Base-by-base conservation (phyloP, 2,329 filamentous ascomycete genomes). In the Diaporthe citriasiana region DNA sequence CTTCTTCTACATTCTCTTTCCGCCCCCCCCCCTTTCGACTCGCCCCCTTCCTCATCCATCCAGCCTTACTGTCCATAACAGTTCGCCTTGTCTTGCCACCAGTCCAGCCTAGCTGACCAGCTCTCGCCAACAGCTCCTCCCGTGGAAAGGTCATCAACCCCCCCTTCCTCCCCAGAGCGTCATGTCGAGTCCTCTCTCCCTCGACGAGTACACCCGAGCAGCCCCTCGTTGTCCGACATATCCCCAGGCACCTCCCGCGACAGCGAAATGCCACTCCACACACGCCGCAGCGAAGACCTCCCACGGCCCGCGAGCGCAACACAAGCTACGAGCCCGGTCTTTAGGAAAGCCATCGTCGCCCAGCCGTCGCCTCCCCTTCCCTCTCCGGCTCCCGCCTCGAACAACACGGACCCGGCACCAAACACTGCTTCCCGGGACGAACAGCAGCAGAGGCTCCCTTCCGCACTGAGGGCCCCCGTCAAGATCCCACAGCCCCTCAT, bases 181-280 rank as follows among this genome's bases (percentile, higher is more conserved):
- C 84, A 89, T 84, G 84, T 81, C 82, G 87, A 87, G 79, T 83
- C 53, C 35, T 83, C 87, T 69, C 84, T 85, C 79, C 82, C 87
- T 74, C 86, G 87, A 80, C 86, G 87, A 78, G 84, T 85, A 77
- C 85, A 87, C 78, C 89, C 90, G 71, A 85, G 86, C 79, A 91
- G 89, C 81, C 90, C 90, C 76, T 83, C 85, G 76, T 87, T 85
- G 79, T 85, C 85, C 72, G 72, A 75, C 60, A 57, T 53, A 38
- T 70, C 72, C 33, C 57, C 69, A 59, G 69, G 56, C 60, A 59
- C 63, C 15, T n/a, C 56, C 15, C 65, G 51, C 38, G 55, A 70
- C 47, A 63, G 82, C 70, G 83, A 84, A 74, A 86, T 86, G 76
- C 81, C 84, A 53, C 78, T 83, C 60, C 81, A 85, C 22, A 77